Conservation (phyloP, 495 filamentous ascomycete genomes). For the Annulohypoxylon maeteangense region DNA sequence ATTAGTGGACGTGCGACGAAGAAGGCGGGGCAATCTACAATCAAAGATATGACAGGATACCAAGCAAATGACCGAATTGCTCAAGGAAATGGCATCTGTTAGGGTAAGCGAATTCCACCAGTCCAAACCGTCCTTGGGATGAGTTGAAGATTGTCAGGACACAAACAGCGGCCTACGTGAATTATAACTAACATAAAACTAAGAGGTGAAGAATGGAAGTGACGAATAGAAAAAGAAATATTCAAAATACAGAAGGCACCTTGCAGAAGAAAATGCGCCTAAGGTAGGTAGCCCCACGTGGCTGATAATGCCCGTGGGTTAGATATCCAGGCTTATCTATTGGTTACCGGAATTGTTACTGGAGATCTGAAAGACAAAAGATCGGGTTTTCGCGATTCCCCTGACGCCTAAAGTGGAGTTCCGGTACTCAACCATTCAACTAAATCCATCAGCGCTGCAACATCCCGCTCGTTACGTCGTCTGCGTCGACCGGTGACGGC, state of each 20-base stretch:
- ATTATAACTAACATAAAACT: neutral
- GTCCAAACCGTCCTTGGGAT: neutral
- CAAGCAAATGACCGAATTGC: neutral
- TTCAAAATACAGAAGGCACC: neutral
- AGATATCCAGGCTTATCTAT: slow-evolving; percentile 33
- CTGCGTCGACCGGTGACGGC: neutral
- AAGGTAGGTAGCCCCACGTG: slow-evolving; percentile 20
- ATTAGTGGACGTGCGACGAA: neutral
- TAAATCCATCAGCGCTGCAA: slow-evolving; percentile 1
- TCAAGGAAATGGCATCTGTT: neutral
- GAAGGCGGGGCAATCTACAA: neutral
- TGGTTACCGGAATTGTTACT: slow-evolving; percentile 31
- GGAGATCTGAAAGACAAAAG: slow-evolving; percentile 10
- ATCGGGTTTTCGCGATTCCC: slow-evolving; percentile 6
- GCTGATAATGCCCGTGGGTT: slow-evolving; percentile 11
- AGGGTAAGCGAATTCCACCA: neutral
- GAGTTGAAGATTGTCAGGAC: slow-evolving; percentile 15
- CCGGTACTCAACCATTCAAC: neutral
- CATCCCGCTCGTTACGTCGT: neutral
- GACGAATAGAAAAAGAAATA: slow-evolving; percentile 22
- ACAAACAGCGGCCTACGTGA: slow-evolving; percentile 15
- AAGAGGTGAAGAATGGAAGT: slow-evolving; percentile 16
- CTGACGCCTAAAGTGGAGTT: slow-evolving; percentile 9
- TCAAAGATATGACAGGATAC: neutral
- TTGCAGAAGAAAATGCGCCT: slow-evolving; percentile 21